A percentile compares a stretch with the other conserved stretches of the same genome.
These are phyloP conservation scores for Citrus sp. DNA, from an alignment of 345 rosid genomes.

Conservation along the genomic window DNA sequence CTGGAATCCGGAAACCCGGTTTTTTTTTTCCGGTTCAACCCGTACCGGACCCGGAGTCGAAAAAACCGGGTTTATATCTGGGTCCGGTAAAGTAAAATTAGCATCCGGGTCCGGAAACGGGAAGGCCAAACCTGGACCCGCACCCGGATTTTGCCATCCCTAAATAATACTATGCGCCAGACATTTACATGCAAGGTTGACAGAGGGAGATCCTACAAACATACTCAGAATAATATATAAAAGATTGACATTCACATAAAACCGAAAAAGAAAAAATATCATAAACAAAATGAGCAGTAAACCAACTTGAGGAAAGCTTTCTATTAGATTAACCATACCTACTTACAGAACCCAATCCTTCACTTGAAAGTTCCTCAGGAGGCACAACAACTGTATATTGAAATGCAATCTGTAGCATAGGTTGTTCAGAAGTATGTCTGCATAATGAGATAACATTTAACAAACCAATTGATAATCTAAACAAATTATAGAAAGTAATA, in stretches of 20 bases:
- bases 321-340: slow-evolving; percentile 48
- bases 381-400: slow-evolving; percentile 87
- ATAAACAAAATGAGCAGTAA: neutral
- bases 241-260: neutral
- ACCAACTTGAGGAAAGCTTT: slow-evolving; percentile 6
- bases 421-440: slow-evolving; percentile 84
- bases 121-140: no score
- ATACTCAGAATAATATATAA: neutral
- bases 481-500: neutral
- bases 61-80: no score
- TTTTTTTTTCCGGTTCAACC: no score
- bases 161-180: neutral
- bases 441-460: neutral
- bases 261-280: neutral
- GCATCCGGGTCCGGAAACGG: no score
- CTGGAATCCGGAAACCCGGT: no score
- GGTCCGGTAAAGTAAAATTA: no score
- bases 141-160: no score
- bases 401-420: slow-evolving; percentile 89
- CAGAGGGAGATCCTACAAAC: neutral
- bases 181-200: neutral
- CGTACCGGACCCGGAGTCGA: no score
- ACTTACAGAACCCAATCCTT: slow-evolving; percentile 48
- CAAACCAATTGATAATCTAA: slow-evolving; percentile 1
- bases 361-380: slow-evolving; percentile 65